A percentile compares a stretch with the other conserved stretches of the same genome.
phyloP scores from a whole-genome alignment of 768 basidiomycete genomes.

The Sporobolomyces roseus region DNA sequence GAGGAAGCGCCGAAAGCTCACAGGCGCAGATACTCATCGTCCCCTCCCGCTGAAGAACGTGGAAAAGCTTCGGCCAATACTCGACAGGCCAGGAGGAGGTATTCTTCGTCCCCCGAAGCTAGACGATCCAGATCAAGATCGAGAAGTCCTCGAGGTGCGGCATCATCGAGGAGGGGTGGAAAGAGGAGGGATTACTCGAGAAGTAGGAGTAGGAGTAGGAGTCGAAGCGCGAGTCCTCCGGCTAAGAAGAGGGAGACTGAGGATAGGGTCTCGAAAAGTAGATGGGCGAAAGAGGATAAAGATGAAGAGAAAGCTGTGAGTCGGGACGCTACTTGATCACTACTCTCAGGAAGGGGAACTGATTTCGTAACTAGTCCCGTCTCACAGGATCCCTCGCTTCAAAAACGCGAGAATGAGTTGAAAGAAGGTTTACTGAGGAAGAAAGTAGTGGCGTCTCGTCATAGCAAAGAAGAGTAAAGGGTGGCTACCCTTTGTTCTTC shows the following conservation, averaged over 20 bases:
- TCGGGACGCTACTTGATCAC: not conserved
- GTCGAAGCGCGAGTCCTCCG: not conserved
- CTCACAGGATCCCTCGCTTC: not conserved
- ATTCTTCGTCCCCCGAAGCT: not conserved
- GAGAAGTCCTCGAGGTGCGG: not conserved
- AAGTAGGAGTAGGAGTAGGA: slow-evolving; percentile 2
- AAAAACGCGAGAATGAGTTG: slow-evolving; percentile 25
- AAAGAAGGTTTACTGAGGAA: slow-evolving; percentile 34
- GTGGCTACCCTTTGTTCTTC: too few relatives aligned
- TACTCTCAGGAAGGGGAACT: too few relatives aligned
- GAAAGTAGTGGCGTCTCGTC: slow-evolving; percentile 23
- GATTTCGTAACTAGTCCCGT: too few relatives aligned
- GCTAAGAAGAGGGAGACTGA: not conserved
- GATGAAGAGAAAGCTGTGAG: not conserved
- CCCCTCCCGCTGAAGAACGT: not conserved
- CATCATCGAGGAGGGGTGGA: not conserved
- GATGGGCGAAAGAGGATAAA: not conserved
- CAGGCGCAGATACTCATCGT: too few relatives aligned
- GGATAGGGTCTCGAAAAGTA: slow-evolving; percentile 7
- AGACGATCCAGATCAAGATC: not conserved
- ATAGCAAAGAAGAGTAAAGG: slow-evolving; percentile 1
- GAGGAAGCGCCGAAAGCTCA: too few relatives aligned
- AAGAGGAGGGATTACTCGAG: not conserved
- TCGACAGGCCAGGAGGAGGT: not conserved
- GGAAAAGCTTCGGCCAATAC: not conserved